Base-by-base conservation (phyloP, 176 grass and related monocot species). In the Secale cereale region DNA sequence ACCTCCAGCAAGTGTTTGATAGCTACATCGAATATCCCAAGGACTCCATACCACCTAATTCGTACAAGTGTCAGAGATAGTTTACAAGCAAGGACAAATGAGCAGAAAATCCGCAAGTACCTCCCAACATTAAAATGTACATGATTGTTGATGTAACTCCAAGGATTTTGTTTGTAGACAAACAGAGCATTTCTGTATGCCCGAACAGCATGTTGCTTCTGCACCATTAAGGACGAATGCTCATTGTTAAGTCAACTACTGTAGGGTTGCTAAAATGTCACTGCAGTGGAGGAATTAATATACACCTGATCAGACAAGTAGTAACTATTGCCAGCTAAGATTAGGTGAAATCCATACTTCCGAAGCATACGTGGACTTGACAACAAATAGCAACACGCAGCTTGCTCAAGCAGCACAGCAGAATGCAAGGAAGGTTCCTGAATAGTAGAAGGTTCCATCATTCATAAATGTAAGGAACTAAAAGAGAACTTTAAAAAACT, bases 91-190 rank as follows among this genome's bases (percentile, higher is more conserved):
- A 26, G 28, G 52, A 88, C 54, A 86, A 69, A 66, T 80, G 27
- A 19, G 79, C 69, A 83, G 20, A 87, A 63, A 76, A 69, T 66
- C 41, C 11, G 3, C 27, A 78, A 40, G 7, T 92, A 99, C 97
- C 97, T 99, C 81, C 97, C 97, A 80, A 99, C 75, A 92, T 99
- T 99, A 87, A 92, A 99, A 89, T 96, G 97, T 72, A 99, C 97
- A 88, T 94, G 97, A 92, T 99, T 89, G 31, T 94, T 96, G 79
- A 99, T 99, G 82, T 94, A 99, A 94, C 79, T 96, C 97, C 97
- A 99, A 81, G 91, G 90, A 83, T 92, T 92, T 81, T 92, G 90
- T 88, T 88, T 92, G 86, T 99, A 99, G 68, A 99, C 93, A 79
- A 88, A 94, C 19, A 99, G 85, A 88, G 91, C 93, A 86, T 94